Percentiles rank a stretch among this genome's conserved stretches.
These are phyloP conservation scores for Penicillium longicatenatum DNA, from an alignment of 495 filamentous ascomycete genomes.

Conservation along the genomic window DNA sequence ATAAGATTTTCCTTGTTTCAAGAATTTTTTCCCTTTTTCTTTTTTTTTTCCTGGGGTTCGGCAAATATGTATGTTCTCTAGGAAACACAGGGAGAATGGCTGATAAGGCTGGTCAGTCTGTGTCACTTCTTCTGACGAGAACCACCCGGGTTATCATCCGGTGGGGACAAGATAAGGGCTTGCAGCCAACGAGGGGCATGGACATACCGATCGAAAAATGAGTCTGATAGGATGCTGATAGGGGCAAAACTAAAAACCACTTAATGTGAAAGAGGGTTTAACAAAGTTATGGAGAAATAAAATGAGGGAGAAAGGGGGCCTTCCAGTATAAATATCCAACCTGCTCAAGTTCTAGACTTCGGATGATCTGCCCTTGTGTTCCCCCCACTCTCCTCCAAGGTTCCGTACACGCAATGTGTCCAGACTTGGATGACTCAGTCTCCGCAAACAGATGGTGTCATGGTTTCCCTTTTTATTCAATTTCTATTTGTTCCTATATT, in stretches of 20 bases:
- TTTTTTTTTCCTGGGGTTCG: neutral
- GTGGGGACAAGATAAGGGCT: conserved; percentile 1
- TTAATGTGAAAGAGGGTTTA: neutral
- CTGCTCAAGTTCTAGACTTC: conserved; percentile 1
- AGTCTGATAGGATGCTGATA: neutral
- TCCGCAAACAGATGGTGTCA: conserved; percentile 1
- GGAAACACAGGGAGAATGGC: neutral
- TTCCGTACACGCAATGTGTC: neutral
- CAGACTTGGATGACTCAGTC: conserved; percentile 1
- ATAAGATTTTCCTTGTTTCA: neutral
- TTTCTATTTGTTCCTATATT: conserved; percentile 2
- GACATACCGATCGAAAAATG: neutral
- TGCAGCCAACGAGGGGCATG: neutral
- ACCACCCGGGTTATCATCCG: neutral
- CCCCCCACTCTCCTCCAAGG: neutral
- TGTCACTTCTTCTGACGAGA: neutral
- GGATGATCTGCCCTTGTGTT: neutral
- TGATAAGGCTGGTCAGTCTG: conserved; percentile 4
- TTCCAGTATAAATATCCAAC: neutral
- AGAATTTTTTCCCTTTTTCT: neutral
- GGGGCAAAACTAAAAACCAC: neutral
- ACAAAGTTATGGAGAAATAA: neutral
- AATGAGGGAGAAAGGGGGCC: neutral
- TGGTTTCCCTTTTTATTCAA: neutral
- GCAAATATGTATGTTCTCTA: conserved; percentile 9